Conservation (phyloP, 768 basidiomycete genomes). For the Floccularia luteovirens region DNA sequence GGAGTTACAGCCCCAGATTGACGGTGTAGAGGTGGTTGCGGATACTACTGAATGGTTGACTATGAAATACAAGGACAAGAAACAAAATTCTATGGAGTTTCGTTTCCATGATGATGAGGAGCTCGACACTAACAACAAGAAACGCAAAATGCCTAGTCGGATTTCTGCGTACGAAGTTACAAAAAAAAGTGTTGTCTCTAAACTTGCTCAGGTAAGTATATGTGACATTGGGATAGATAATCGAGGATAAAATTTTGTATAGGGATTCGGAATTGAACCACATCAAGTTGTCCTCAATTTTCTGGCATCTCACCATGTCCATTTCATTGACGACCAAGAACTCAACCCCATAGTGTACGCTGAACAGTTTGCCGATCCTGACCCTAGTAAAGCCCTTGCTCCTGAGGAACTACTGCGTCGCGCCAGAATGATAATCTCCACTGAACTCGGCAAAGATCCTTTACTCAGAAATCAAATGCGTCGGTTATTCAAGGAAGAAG, state of each 20-base stretch:
- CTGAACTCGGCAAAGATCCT: constrained; percentile 92
- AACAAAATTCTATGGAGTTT: constrained; percentile 53
- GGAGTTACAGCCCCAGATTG: constrained; percentile 57
- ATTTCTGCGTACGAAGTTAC: constrained; percentile 79
- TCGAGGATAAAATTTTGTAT: constrained; percentile 6
- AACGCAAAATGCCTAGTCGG: constrained; percentile 77
- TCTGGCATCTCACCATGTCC: constrained; percentile 45
- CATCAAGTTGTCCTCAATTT: constrained; percentile 86
- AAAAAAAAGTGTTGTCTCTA: constrained; percentile 70
- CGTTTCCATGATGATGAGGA: constrained; percentile 71
- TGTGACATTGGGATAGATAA: constrained; percentile 1
- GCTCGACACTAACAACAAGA: constrained; percentile 35
- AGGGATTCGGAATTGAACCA: constrained; percentile 83
- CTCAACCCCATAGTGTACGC: constrained; percentile 74
- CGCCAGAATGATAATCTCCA: constrained; percentile 78
- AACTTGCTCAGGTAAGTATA: constrained; percentile 67
- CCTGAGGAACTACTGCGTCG: constrained; percentile 65
- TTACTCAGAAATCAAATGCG: constrained; percentile 75
- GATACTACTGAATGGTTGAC: constrained; percentile 90
- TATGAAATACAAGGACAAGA: constrained; percentile 75
- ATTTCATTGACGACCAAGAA: constrained; percentile 78
- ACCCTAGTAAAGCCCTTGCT: constrained; percentile 45
- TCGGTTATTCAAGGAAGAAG: constrained; percentile 65
- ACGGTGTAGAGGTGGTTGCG: constrained; percentile 82
- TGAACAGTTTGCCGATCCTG: constrained; percentile 77